Evolutionary conservation across 768 basidiomycete genomes (phyloP), one percentile per base, ranked within the genome.

Genomic region (Kwoniella bestiolae): DNA sequence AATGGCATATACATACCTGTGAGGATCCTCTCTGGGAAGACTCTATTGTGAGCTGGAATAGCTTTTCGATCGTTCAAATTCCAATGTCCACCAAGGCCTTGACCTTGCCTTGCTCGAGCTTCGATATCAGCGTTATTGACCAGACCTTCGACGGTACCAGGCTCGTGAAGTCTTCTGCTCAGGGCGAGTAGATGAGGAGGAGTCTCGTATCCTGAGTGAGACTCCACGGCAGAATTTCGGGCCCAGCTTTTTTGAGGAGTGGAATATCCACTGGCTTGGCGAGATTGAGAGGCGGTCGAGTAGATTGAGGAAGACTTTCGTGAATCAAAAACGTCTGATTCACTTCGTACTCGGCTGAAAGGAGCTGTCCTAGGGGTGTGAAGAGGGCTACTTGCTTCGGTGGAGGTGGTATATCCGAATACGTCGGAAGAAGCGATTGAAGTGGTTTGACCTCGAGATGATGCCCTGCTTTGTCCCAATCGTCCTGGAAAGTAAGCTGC

Each of bases 11-110:
- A 50, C 71, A 55, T 31, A 77, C 77, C 77, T 23, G 66, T 63
- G 5, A 69, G 29, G 35, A 78, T 71, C 56, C 71, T 63, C 35
- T 72, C 70, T 0, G 70, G 70, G 41, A 70, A 68, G 16, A 78
- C 74, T 32, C 63, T 65, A 35, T 78, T 78, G 21, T 67, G 56
- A 44, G 56, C 67, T 14, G 69, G 72, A 44, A 73, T 71, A 29
- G 51, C 52, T 61, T 73, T 56, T 32, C 68, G 32, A 31, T 67
- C 69, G 14, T 47, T 25, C 6, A 53, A 21, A 38, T 67, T 58
- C 46, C 56, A 67, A 44, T 73, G 68, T 50, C 71, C 65, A 31
- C 69, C 67, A 7, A 70, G 25, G 25, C 72, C 64, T 56, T 73
- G 66, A 21, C 60, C 31, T n/a, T 55, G 60, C n/a, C 56, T 58